Conservation (phyloP, 345 rosid genomes). For the Kernera saxatilis region DNA sequence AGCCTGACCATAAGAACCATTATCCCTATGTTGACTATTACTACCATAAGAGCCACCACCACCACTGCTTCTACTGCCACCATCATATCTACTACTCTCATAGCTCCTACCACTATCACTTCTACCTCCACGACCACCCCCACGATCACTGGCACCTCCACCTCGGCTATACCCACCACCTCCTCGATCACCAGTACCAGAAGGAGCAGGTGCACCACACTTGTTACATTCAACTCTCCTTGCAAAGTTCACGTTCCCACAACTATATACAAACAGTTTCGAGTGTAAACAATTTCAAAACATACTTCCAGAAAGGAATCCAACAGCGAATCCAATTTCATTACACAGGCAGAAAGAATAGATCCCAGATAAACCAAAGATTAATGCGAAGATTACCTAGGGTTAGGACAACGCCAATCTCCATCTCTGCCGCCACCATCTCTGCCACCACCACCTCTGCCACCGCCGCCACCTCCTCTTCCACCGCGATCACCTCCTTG, state of each 20-base stretch:
- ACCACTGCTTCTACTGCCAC: slow-evolving; percentile 55
- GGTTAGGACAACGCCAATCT: slow-evolving; percentile 93
- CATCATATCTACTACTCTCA: slow-evolving; percentile 47
- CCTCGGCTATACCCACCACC: slow-evolving; percentile 61
- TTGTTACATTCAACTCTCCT: slow-evolving; percentile 95
- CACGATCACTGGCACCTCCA: slow-evolving; percentile 46
- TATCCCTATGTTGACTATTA: slow-evolving; percentile 41
- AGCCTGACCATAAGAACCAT: slow-evolving; percentile 60
- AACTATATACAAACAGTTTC: slow-evolving; percentile 52
- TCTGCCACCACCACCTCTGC: slow-evolving; percentile 57
- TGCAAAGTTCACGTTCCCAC: slow-evolving; percentile 96
- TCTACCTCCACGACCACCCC: slow-evolving; percentile 51
- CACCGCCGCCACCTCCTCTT: slow-evolving; percentile 52
- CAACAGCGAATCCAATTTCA: not conserved
- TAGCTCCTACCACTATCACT: slow-evolving; percentile 53
- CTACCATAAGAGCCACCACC: slow-evolving; percentile 57
- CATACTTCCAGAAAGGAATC: not conserved
- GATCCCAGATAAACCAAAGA: not conserved
- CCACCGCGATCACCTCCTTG: slow-evolving; percentile 82
- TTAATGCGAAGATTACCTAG: slow-evolving; percentile 41
- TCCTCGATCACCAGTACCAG: slow-evolving; percentile 46
- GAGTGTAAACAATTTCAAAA: slow-evolving; percentile 2
- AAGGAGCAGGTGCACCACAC: slow-evolving; percentile 79
- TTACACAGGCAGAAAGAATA: not conserved
- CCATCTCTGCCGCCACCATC: slow-evolving; percentile 90